A percentile compares a stretch with the other conserved stretches of the same genome.
Conservation (phyloP, 164 flowering plant species). For the Santalum album region DNA sequence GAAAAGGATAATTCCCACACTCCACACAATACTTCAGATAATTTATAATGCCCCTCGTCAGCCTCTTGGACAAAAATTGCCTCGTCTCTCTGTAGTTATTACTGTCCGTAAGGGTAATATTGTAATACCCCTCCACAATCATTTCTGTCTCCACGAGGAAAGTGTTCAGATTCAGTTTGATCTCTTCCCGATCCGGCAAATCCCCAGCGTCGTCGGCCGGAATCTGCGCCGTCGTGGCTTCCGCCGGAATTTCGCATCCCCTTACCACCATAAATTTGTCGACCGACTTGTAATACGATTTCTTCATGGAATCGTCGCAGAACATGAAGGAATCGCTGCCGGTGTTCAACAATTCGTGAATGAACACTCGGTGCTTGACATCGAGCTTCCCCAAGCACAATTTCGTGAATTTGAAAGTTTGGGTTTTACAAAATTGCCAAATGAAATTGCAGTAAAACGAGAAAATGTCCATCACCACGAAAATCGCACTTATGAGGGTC, state of each 20-base stretch:
- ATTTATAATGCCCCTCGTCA: background rate
- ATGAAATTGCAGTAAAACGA: background rate
- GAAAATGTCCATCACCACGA: background rate
- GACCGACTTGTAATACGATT: too few relatives aligned
- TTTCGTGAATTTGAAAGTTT: background rate
- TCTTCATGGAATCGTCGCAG: background rate
- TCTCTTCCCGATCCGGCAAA: too few relatives aligned
- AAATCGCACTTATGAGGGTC: background rate
- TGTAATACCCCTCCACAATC: background rate
- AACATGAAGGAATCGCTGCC: background rate
- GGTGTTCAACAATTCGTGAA: background rate
- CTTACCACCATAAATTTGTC: too few relatives aligned
- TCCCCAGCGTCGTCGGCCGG: too few relatives aligned
- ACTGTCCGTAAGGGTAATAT: background rate
- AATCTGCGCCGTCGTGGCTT: too few relatives aligned
- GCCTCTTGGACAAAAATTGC: background rate
- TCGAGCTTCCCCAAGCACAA: background rate
- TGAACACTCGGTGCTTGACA: background rate
- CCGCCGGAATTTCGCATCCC: too few relatives aligned
- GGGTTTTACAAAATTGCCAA: background rate
- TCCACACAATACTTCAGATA: background rate
- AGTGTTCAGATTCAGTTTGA: too few relatives aligned
- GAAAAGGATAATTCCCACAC: background rate
- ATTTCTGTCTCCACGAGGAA: background rate
- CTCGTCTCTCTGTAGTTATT: background rate